Evolutionary conservation across 306 rosid species (phyloP).

Genomic region (Vigna unguiculata): DNA sequence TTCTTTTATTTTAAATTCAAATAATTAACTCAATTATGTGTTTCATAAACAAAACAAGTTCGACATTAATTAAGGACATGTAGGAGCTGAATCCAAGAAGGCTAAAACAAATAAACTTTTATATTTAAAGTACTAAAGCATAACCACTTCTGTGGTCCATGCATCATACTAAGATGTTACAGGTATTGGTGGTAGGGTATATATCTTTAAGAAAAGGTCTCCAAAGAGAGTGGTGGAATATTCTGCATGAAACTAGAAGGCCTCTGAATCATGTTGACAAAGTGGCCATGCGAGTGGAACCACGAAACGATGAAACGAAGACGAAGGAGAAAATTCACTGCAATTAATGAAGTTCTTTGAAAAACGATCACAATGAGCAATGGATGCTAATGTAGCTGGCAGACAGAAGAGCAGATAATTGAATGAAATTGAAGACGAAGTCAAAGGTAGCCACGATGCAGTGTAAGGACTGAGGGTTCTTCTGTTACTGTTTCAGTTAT

Average conservation of each 20-base stretch:
- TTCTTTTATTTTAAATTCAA: slow-evolving; percentile 11
- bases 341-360: not conserved
- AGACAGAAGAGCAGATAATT: slow-evolving; percentile 10
- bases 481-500: not conserved
- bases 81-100: slow-evolving; percentile 40
- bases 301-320: not conserved
- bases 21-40: slow-evolving; percentile 26
- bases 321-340: not conserved
- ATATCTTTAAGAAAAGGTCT: not conserved
- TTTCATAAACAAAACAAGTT: slow-evolving; percentile 1
- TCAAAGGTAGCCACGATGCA: not conserved
- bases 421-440: slow-evolving; percentile 33
- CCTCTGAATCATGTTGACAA: not conserved
- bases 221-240: not conserved
- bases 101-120: slow-evolving; percentile 27
- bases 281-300: not conserved
- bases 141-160: not conserved
- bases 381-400: slow-evolving; percentile 5
- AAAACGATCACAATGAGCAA: not conserved
- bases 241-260: not conserved
- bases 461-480: not conserved
- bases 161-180: too few species aligned
- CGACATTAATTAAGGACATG: slow-evolving; percentile 3
- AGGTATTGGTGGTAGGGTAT: not conserved
- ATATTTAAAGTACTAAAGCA: not conserved